Evolutionary conservation across 306 rosid species (phyloP).

Genomic region (Fragaria vesca): DNA sequence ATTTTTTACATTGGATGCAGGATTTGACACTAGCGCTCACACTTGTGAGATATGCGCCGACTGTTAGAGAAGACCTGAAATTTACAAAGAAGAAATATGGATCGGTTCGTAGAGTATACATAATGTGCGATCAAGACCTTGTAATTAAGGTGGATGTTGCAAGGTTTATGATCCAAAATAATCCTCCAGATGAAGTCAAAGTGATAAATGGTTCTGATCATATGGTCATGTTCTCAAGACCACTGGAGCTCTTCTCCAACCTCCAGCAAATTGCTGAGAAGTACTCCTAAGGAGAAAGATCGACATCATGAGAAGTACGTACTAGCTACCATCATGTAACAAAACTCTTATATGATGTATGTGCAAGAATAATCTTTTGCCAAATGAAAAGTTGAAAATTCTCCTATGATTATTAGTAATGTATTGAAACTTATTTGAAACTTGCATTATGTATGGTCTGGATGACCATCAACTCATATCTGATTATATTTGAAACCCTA

Average conservation of each 20-base stretch:
- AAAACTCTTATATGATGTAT: too few relatives aligned
- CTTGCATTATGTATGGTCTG: too few relatives aligned
- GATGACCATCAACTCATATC: too few relatives aligned
- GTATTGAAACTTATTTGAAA: too few relatives aligned
- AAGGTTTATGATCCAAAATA: conserved; percentile 33
- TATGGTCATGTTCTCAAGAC: conserved; percentile 54
- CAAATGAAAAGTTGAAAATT: too few relatives aligned
- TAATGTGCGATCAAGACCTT: conserved; percentile 38
- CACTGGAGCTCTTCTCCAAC: conserved; percentile 25
- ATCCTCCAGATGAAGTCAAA: conserved; percentile 32
- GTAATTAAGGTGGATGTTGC: conserved; percentile 20
- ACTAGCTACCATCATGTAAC: too few relatives aligned
- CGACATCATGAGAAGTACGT: too few relatives aligned
- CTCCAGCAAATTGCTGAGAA: conserved; percentile 35
- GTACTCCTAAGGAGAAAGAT: conserved; percentile 4
- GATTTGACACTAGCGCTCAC: conserved; percentile 34
- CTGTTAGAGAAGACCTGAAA: conserved; percentile 15
- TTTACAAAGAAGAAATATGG: conserved; percentile 33
- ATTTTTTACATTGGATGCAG: conserved; percentile 7
- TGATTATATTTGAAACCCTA: too few relatives aligned
- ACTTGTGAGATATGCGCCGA: conserved; percentile 24
- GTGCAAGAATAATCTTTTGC: too few relatives aligned
- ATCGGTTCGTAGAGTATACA: conserved; percentile 32
- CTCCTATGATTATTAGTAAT: too few relatives aligned
- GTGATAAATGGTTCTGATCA: conserved; percentile 41